Conservation (phyloP, 768 basidiomycete species). For the Xerocomellus chrysenteron region DNA sequence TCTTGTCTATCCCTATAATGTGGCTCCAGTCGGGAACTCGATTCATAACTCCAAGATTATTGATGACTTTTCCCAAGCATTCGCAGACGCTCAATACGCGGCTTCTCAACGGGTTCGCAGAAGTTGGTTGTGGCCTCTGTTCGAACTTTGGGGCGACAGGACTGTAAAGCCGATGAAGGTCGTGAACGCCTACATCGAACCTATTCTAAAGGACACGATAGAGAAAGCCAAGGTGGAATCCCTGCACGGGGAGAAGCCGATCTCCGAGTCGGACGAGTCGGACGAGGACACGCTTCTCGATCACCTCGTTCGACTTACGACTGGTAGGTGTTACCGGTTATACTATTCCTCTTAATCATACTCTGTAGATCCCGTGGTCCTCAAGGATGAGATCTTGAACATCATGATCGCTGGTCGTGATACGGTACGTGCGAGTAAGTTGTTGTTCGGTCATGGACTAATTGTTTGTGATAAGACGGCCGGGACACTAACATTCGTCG, state of each 20-base stretch:
- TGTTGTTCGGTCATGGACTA: neutral
- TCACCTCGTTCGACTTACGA: slow-evolving; percentile 52
- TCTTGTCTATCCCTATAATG: slow-evolving; percentile 53
- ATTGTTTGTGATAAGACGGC: slow-evolving; percentile 37
- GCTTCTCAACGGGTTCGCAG: slow-evolving; percentile 43
- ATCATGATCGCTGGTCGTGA: slow-evolving; percentile 35
- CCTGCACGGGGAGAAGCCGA: slow-evolving; percentile 20
- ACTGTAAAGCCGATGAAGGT: slow-evolving; percentile 45
- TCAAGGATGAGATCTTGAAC: slow-evolving; percentile 35
- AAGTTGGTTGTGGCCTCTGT: slow-evolving; percentile 54
- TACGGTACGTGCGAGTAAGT: slow-evolving; percentile 12
- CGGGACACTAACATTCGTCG: slow-evolving; percentile 34
- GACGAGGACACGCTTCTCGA: slow-evolving; percentile 55
- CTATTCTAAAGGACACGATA: slow-evolving; percentile 44
- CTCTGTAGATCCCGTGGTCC: slow-evolving; percentile 24
- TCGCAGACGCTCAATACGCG: slow-evolving; percentile 45
- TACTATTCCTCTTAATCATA: slow-evolving; percentile 15
- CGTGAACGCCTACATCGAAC: slow-evolving; percentile 50
- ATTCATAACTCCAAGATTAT: slow-evolving; percentile 31
- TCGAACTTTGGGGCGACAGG: slow-evolving; percentile 36
- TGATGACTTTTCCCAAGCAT: slow-evolving; percentile 48
- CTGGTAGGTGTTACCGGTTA: slow-evolving; percentile 29
- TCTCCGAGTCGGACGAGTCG: slow-evolving; percentile 29
- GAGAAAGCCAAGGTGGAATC: slow-evolving; percentile 35
- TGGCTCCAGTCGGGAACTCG: slow-evolving; percentile 15